phyloP scores from a whole-genome alignment of 2,329 filamentous ascomycete genomes.

The Cladorrhinum sp. region DNA sequence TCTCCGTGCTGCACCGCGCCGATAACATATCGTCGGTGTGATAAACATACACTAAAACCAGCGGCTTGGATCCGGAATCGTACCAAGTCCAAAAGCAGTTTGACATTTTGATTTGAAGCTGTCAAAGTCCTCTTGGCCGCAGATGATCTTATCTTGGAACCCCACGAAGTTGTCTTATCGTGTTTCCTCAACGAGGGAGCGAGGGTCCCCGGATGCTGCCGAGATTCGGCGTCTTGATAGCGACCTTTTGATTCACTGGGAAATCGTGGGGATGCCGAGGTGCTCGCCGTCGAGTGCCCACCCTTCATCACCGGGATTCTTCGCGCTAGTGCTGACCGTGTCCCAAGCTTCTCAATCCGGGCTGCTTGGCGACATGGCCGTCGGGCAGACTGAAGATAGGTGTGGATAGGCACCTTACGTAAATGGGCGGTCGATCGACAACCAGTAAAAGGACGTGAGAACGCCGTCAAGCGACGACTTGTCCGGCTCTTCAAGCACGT shows the following conservation, averaged over 20 bases:
- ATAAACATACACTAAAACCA: not conserved
- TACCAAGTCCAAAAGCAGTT: not conserved
- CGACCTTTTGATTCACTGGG: not conserved
- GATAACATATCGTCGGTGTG: too few relatives aligned
- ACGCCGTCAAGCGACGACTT: not conserved
- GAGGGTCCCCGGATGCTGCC: not conserved
- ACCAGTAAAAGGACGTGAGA: not conserved
- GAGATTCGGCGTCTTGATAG: not conserved
- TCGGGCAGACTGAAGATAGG: not conserved
- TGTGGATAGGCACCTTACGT: slow-evolving; percentile 4
- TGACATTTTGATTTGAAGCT: not conserved
- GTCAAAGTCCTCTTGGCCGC: not conserved
- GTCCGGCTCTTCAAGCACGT: not conserved
- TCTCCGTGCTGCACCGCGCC: not conserved
- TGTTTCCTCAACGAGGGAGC: not conserved
- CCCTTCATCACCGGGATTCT: not conserved
- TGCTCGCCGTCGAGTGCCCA: not conserved
- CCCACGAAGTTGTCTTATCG: not conserved
- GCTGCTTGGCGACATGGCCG: slow-evolving; percentile 5
- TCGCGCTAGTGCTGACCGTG: slow-evolving; percentile 1
- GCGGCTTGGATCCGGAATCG: not conserved
- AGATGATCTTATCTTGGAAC: not conserved
- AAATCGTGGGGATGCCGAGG: slow-evolving; percentile 9
- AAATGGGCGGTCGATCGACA: not conserved
- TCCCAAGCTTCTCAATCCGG: slow-evolving; percentile 1